These are phyloP conservation scores for Mycogone perniciosa DNA, from an alignment of 2,329 filamentous ascomycete genomes.

Conservation along the genomic window DNA sequence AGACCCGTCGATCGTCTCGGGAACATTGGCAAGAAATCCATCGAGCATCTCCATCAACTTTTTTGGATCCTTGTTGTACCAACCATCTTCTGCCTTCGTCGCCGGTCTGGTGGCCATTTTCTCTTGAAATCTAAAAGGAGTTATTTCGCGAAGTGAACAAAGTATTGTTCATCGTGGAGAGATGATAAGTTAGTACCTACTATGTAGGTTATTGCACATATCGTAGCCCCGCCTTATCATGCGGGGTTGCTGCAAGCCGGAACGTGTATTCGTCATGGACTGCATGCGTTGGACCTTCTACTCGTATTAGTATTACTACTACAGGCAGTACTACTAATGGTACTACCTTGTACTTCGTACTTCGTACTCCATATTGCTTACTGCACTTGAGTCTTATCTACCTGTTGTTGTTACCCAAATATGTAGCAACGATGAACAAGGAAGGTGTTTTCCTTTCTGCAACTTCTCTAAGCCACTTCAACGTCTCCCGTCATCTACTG, in stretches of 20 bases:
- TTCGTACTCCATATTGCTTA: no score
- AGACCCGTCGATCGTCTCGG: conserved; percentile 52
- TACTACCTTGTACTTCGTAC: no score
- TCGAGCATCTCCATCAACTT: conserved; percentile 66
- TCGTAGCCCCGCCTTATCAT: conserved; percentile 6
- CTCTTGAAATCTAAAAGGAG: not conserved
- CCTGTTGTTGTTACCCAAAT: no score
- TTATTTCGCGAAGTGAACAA: not conserved
- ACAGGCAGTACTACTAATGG: no score
- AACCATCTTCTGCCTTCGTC: conserved; percentile 70
- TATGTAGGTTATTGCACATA: not conserved
- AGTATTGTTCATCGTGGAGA: not conserved
- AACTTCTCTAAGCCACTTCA: no score
- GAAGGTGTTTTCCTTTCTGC: no score
- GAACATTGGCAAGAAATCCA: conserved; percentile 65
- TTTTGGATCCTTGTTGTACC: conserved; percentile 64
- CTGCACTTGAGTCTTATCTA: no score
- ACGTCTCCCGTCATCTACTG: no score
- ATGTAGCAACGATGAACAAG: no score
- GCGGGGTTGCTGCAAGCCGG: conserved; percentile 10
- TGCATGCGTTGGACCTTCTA: no score
- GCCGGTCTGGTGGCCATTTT: conserved; percentile 40
- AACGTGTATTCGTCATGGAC: not conserved
- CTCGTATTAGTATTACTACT: no score
- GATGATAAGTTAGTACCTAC: no score